Percentiles rank a stretch among this genome's conserved stretches.
phyloP scores from a whole-genome alignment of 768 basidiomycete species.

The Trichaptum fuscoviolaceum region DNA sequence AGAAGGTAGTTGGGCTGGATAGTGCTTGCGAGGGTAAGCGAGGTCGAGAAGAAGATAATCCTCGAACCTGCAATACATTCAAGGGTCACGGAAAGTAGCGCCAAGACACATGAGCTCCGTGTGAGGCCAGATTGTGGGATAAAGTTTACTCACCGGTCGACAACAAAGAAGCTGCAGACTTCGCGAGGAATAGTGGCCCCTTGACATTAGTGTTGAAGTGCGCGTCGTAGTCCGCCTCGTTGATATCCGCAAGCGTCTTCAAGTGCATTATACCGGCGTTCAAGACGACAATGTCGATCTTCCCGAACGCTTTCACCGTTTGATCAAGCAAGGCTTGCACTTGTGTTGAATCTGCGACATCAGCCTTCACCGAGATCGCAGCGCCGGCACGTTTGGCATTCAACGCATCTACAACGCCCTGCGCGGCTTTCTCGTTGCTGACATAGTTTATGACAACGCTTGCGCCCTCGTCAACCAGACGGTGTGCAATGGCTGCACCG shows the following conservation, averaged over 20 bases:
- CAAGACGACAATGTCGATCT: conserved; percentile 52
- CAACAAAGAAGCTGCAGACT: conserved; percentile 39
- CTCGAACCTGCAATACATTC: conserved; percentile 34
- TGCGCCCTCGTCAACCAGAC: conserved; percentile 52
- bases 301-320: conserved; percentile 43
- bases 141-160: conserved; percentile 32
- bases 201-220: conserved; percentile 55
- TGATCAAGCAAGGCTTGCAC: conserved; percentile 42
- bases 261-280: conserved; percentile 56
- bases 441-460: conserved; percentile 55
- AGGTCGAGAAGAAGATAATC: conserved; percentile 53
- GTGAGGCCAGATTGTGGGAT: background rate
- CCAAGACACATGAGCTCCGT: conserved; percentile 1
- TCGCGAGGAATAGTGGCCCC: conserved; percentile 50
- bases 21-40: conserved; percentile 38
- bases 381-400: conserved; percentile 35
- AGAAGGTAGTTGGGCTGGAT: conserved; percentile 44
- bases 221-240: conserved; percentile 46
- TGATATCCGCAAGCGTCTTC: conserved; percentile 42
- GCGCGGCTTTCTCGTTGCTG: conserved; percentile 34
- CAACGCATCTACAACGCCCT: conserved; percentile 42
- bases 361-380: conserved; percentile 47
- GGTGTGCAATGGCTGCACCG: conserved; percentile 49
- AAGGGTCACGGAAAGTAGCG: background rate
- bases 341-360: conserved; percentile 44